Percentiles rank a stretch among this genome's conserved stretches.
These are phyloP conservation scores for Pythium grandisporangium DNA, from an alignment of 352 stramenopile genomes.

Conservation along the genomic window DNA sequence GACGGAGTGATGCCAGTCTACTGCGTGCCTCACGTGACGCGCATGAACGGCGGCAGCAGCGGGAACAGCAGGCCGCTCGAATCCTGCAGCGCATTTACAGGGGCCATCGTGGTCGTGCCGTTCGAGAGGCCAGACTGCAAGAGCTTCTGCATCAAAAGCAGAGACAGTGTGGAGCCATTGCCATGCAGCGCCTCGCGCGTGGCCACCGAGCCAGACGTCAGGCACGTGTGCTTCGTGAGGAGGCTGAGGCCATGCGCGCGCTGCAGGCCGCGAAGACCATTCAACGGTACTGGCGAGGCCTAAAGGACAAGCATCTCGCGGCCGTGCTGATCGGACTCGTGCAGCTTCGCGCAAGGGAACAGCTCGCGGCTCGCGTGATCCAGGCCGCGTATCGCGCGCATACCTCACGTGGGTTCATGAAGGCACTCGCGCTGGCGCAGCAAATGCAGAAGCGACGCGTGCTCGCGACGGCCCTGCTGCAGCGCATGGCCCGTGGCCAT, in stretches of 20 bases:
- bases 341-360: slow-evolving; percentile 48
- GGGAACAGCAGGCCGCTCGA: slow-evolving; percentile 26
- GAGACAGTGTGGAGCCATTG: slow-evolving; percentile 32
- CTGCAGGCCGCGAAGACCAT: slow-evolving; percentile 61
- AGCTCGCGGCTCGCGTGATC: slow-evolving; percentile 43
- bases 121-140: slow-evolving; percentile 28
- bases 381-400: slow-evolving; percentile 56
- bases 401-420: slow-evolving; percentile 47
- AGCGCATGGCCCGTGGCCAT: slow-evolving; percentile 74
- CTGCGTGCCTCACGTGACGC: slow-evolving; percentile 36
- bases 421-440: slow-evolving; percentile 42
- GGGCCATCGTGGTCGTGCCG: slow-evolving; percentile 42
- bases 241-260: slow-evolving; percentile 24
- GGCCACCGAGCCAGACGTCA: slow-evolving; percentile 37
- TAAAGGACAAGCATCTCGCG: slow-evolving; percentile 67
- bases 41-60: slow-evolving; percentile 25
- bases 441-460: slow-evolving; percentile 29
- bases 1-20: slow-evolving; percentile 35
- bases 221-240: slow-evolving; percentile 21
- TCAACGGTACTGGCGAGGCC: slow-evolving; percentile 64
- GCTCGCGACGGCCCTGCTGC: slow-evolving; percentile 44
- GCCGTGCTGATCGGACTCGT: slow-evolving; percentile 62
- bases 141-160: slow-evolving; percentile 39
- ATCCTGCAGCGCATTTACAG: slow-evolving; percentile 78
- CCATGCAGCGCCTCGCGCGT: slow-evolving; percentile 70